Conservation (phyloP, 179 eudicot genomes). For the Heliamphora pulchella region DNA sequence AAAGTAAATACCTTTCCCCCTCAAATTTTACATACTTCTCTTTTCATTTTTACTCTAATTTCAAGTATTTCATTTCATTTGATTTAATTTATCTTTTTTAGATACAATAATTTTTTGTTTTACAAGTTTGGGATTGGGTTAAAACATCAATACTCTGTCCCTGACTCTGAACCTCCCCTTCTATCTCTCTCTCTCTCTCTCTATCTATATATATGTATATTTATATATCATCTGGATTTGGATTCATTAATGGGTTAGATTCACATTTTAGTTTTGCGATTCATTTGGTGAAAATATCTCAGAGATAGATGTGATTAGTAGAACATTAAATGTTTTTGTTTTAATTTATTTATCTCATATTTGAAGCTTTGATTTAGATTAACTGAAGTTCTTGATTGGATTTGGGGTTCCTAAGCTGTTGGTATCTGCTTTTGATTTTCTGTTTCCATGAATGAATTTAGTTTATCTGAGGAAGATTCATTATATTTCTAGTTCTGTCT, state of each 20-base stretch:
- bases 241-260: neutral
- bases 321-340: neutral
- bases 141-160: too few relatives aligned
- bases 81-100: too few relatives aligned
- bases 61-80: too few relatives aligned
- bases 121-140: too few relatives aligned
- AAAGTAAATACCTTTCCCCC: too few relatives aligned
- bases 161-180: too few relatives aligned
- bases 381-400: neutral
- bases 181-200: too few relatives aligned
- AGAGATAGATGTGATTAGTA: neutral
- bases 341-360: neutral
- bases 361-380: neutral
- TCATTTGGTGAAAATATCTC: neutral
- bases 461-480: neutral
- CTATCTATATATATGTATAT: neutral
- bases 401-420: neutral
- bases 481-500: neutral
- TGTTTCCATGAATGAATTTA: neutral
- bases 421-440: neutral
- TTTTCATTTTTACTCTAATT: too few relatives aligned
- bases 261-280: neutral
- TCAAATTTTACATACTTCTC: too few relatives aligned
- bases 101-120: too few relatives aligned
- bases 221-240: neutral